Percentiles rank a stretch among this genome's conserved stretches.
Conservation (phyloP, 2,329 filamentous ascomycete species). For the Neonectria coccinea region DNA sequence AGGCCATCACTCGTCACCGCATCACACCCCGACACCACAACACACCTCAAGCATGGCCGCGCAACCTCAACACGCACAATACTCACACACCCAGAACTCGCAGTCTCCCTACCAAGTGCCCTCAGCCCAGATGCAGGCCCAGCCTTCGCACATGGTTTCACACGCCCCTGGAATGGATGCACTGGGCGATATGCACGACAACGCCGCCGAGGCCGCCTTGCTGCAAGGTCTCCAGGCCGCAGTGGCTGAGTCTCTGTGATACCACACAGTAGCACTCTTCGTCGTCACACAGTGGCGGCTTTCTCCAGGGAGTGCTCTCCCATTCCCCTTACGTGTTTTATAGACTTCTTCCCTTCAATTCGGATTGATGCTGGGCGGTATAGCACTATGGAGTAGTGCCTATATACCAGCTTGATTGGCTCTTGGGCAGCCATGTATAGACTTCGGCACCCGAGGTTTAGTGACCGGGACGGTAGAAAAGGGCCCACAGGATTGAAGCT, state of each 20-base stretch:
- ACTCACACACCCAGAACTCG: slow-evolving; percentile 33
- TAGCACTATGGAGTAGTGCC: slow-evolving; percentile 26
- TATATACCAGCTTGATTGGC: slow-evolving; percentile 2
- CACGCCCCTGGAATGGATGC: slow-evolving; percentile 38
- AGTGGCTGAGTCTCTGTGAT: slow-evolving; percentile 46
- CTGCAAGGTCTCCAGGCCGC: slow-evolving; percentile 52
- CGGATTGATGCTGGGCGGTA: slow-evolving; percentile 22
- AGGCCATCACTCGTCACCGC: slow-evolving; percentile 41
- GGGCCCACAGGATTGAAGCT: slow-evolving; percentile 34
- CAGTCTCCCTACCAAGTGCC: slow-evolving; percentile 27
- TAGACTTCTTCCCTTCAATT: slow-evolving; percentile 22
- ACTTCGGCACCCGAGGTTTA: slow-evolving; percentile 7
- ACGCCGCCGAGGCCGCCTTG: slow-evolving; percentile 51
- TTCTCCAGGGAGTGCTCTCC: neutral
- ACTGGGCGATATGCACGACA: slow-evolving; percentile 46
- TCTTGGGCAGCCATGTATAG: slow-evolving; percentile 9
- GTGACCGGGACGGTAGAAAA: neutral
- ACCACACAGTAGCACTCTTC: neutral
- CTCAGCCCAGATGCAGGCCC: slow-evolving; percentile 35
- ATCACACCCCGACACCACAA: slow-evolving; percentile 43
- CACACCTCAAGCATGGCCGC: slow-evolving; percentile 24
- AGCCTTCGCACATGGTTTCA: slow-evolving; percentile 40
- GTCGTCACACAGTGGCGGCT: neutral
- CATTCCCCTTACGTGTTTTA: slow-evolving; percentile 5
- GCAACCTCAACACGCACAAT: slow-evolving; percentile 34